These are phyloP conservation scores for Acanthamoeba castellanii DNA, from an alignment of 208 protist genomes.

Conservation along the genomic window DNA sequence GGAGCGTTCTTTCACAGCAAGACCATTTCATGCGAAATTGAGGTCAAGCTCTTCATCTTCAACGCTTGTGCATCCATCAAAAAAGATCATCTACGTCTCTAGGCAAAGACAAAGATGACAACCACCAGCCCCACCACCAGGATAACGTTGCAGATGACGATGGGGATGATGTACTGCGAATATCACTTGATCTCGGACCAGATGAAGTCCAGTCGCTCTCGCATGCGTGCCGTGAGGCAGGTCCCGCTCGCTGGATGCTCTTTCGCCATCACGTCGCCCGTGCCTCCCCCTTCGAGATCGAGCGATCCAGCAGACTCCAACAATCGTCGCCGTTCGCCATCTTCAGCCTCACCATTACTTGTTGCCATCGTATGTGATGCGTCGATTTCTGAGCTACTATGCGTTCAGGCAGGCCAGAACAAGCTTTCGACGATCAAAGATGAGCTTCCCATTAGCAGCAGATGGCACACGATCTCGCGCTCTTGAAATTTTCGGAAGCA, in stretches of 20 bases:
- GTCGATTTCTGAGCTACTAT: background rate
- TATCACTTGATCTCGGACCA: conserved; percentile 47
- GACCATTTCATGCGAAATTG: no score
- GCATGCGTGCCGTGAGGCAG: background rate
- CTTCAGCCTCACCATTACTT: background rate
- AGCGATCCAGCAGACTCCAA: background rate
- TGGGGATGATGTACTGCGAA: conserved; percentile 56
- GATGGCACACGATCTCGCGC: no score
- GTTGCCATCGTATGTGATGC: background rate
- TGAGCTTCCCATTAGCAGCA: no score
- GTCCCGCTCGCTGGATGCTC: no score
- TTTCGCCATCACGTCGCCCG: no score
- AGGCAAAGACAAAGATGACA: background rate
- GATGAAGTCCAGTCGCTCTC: conserved; percentile 48
- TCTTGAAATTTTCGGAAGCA: no score
- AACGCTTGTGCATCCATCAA: no score
- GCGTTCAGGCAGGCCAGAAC: no score
- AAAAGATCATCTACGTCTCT: background rate
- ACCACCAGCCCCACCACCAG: conserved; percentile 52
- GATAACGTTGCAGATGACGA: conserved; percentile 17
- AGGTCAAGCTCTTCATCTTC: no score
- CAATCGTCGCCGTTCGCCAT: background rate
- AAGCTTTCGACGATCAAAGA: no score
- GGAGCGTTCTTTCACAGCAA: no score
- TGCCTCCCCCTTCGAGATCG: background rate